Evolutionary conservation across 768 basidiomycete genomes (phyloP).

Genomic region (Tremella mesenterica): DNA sequence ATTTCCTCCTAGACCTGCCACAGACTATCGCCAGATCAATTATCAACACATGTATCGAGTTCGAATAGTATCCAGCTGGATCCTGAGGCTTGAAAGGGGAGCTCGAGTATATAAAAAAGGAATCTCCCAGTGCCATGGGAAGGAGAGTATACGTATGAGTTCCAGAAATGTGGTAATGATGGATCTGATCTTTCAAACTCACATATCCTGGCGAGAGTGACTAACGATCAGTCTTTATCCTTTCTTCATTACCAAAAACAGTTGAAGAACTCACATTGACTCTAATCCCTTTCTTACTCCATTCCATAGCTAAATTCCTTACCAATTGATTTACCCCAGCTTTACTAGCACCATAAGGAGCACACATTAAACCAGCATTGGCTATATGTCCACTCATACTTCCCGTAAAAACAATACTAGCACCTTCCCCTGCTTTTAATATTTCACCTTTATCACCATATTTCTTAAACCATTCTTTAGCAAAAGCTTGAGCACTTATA

Average conservation of each 20-base stretch:
- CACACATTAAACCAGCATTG: conserved; percentile 21
- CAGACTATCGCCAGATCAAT: too few relatives aligned
- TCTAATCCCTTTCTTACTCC: conserved; percentile 38
- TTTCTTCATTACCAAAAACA: not conserved
- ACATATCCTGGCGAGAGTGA: conserved; percentile 35
- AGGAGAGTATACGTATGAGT: too few relatives aligned
- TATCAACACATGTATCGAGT: too few relatives aligned
- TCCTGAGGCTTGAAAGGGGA: too few relatives aligned
- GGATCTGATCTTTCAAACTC: conserved; percentile 3
- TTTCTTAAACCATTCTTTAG: conserved; percentile 8
- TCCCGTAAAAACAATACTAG: conserved; percentile 2
- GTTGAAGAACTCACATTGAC: conserved; percentile 35
- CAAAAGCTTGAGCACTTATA: conserved; percentile 17
- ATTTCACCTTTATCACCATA: not conserved
- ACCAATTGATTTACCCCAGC: conserved; percentile 43
- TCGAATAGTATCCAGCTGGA: too few relatives aligned
- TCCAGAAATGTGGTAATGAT: too few relatives aligned
- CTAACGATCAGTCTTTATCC: conserved; percentile 10
- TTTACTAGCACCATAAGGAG: conserved; percentile 42
- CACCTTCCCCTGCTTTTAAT: not conserved
- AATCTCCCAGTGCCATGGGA: too few relatives aligned
- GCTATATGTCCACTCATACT: conserved; percentile 33
- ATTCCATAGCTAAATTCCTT: conserved; percentile 42
- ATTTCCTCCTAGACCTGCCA: too few relatives aligned
- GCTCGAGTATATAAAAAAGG: too few relatives aligned